These are phyloP conservation scores for Kurtzmaniella fragi DNA, from an alignment of 805 yeast species.

Conservation along the genomic window DNA sequence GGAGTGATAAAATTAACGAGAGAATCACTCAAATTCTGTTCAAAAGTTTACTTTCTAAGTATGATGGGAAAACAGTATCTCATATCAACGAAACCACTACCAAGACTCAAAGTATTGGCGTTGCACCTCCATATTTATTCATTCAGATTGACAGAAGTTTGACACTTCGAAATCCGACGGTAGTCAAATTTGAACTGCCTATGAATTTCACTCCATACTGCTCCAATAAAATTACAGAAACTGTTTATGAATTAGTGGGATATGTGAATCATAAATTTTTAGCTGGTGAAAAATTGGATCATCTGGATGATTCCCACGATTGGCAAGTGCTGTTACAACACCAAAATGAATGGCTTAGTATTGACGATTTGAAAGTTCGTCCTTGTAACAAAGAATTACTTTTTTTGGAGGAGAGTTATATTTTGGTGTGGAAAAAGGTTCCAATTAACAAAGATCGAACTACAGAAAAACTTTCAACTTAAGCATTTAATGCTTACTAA, in stretches of 20 bases:
- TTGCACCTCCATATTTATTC: conserved; percentile 50
- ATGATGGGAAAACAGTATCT: conserved; percentile 17
- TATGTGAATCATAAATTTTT: conserved; percentile 12
- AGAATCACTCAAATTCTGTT: conserved; percentile 51
- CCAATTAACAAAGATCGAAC: too few relatives aligned
- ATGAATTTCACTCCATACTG: conserved; percentile 31
- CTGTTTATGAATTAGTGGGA: conserved; percentile 31
- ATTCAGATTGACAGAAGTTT: conserved; percentile 50
- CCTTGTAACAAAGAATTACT: conserved; percentile 52
- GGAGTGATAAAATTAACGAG: background rate
- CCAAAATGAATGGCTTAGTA: conserved; percentile 50
- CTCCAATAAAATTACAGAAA: conserved; percentile 10
- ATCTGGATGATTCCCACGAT: conserved; percentile 31
- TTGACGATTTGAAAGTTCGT: conserved; percentile 47
- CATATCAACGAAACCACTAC: conserved; percentile 12
- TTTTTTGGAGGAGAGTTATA: conserved; percentile 55
- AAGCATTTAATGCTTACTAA: too few relatives aligned
- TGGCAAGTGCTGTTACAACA: conserved; percentile 39
- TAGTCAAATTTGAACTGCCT: conserved; percentile 53
- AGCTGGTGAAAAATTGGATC: conserved; percentile 11
- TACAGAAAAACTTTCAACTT: too few relatives aligned
- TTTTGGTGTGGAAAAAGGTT: conserved; percentile 60
- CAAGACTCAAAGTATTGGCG: conserved; percentile 27
- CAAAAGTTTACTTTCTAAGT: conserved; percentile 38
- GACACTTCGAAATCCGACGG: conserved; percentile 38